Evolutionary conservation across 257 asterid genomes (phyloP), one percentile per base, ranked within the genome.

Genomic region (Anisodus acutangulus): DNA sequence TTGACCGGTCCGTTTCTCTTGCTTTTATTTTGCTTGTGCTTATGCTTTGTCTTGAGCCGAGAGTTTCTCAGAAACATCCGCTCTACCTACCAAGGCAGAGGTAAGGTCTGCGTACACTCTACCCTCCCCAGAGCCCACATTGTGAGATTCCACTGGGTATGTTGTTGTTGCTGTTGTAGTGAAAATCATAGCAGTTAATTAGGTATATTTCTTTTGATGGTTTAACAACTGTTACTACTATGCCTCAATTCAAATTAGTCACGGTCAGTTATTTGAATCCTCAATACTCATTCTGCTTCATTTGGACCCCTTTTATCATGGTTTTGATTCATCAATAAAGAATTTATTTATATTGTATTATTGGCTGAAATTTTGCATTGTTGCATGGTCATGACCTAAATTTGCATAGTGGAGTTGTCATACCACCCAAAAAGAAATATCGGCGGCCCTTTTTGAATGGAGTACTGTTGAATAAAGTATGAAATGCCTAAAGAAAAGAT

Each of bases 171-270:
- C 26, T 22, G 26, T 22, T 22, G 26, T 51, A 39, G 62, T 76
- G 81, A 51, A 22, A 76, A 51, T 22, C 2, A 2, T 22, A 51
- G 43, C 62, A 49, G 45, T 9, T 58, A 76, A 22, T 76, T 76
- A 0, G 12, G 9, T 35, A 39, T 68, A 13, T 51, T 51, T 74
- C 17, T 49, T 11, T 12, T 12, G 59, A 10, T 22, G 3, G 60
- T 49, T 74, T 74, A 47, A 49, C 80, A 47, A 19, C 60, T 45
- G 16, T 15, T 11, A 22, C 3, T 22, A 12, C 81, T 74, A 19
- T 19, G 80, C 60, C 62, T 49, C 43, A 74, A 49, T 74, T 74
- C 60, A 68, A 68, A 68, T 9, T 67, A 67, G 49, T 6, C 6
- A 6, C 0, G 13, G 13, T 60, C 35, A 17, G 39, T 13, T 63